Conservation (phyloP, 176 grass and related monocot species). For the Cenchrus purpureus region DNA sequence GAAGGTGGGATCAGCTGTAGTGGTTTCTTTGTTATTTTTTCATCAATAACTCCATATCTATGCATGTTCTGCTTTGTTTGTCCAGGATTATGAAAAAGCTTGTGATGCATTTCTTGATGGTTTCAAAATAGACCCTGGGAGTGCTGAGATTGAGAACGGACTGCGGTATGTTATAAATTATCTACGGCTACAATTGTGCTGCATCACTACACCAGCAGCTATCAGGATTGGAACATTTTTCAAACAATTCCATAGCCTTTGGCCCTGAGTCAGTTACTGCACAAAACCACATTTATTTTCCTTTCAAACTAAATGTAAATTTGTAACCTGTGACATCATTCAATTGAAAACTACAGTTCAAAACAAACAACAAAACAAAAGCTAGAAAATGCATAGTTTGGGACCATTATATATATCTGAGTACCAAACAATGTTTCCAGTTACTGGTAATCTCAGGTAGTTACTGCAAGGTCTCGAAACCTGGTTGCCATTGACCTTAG, state of each 20-base stretch:
- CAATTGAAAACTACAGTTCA: background rate
- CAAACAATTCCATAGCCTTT: background rate
- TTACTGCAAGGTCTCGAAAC: too few relatives aligned
- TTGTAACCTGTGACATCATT: background rate
- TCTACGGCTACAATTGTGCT: background rate
- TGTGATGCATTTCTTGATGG: conserved; percentile 35
- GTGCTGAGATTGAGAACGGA: conserved; percentile 6
- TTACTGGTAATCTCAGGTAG: too few relatives aligned
- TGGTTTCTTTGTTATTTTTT: background rate
- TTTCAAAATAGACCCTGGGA: conserved; percentile 40
- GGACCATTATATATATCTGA: too few relatives aligned
- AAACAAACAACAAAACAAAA: background rate
- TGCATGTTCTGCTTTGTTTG: background rate
- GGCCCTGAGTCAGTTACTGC: background rate
- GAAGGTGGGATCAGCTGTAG: conserved; percentile 23
- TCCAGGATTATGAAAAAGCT: conserved; percentile 41
- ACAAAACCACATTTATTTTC: background rate
- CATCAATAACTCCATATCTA: background rate
- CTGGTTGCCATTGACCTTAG: too few relatives aligned
- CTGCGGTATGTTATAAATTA: background rate
- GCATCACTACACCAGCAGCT: too few relatives aligned
- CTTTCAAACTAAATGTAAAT: background rate
- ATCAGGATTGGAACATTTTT: background rate
- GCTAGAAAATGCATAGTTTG: too few relatives aligned
- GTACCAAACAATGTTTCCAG: background rate